These are phyloP conservation scores for Populus hybrid DNA, from an alignment of 441 rosid species.

Conservation along the genomic window DNA sequence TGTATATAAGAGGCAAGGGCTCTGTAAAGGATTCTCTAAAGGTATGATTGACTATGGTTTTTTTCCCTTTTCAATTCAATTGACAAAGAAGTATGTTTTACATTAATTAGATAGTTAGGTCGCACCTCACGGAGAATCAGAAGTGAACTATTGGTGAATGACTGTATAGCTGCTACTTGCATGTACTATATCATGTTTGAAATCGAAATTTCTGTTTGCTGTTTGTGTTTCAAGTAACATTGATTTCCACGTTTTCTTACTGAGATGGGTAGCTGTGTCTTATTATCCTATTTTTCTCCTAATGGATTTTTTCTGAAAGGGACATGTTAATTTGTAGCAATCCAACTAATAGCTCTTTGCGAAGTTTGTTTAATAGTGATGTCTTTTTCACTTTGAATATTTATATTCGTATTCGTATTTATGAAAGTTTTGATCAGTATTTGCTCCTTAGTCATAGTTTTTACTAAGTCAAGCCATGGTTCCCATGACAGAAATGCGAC, in stretches of 20 bases:
- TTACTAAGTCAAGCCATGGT: neutral
- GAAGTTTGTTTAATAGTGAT: constrained; percentile 26
- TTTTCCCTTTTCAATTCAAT: neutral
- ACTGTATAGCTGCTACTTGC: constrained; percentile 9
- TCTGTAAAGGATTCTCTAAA: constrained; percentile 84
- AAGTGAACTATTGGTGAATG: constrained; percentile 1
- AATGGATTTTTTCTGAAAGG: constrained; percentile 19
- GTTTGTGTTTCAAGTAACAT: neutral
- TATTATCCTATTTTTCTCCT: neutral
- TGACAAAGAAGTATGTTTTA: constrained; percentile 9
- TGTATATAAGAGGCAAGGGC: constrained; percentile 89
- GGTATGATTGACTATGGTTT: constrained; percentile 38
- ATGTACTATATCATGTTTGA: neutral
- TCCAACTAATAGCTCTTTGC: constrained; percentile 23
- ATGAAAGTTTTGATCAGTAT: neutral
- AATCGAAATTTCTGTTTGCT: neutral
- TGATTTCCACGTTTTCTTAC: neutral
- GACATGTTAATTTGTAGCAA: constrained; percentile 28
- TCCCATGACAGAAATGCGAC: neutral
- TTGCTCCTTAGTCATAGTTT: neutral
- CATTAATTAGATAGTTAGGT: neutral
- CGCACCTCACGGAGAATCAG: neutral
- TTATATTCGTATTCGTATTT: constrained; percentile 10
- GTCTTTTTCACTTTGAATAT: constrained; percentile 22
- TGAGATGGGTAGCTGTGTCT: neutral